Evolutionary conservation across 108 stramenopile genomes (phyloP).

Genomic region (Nannochloropsis gaditana): DNA sequence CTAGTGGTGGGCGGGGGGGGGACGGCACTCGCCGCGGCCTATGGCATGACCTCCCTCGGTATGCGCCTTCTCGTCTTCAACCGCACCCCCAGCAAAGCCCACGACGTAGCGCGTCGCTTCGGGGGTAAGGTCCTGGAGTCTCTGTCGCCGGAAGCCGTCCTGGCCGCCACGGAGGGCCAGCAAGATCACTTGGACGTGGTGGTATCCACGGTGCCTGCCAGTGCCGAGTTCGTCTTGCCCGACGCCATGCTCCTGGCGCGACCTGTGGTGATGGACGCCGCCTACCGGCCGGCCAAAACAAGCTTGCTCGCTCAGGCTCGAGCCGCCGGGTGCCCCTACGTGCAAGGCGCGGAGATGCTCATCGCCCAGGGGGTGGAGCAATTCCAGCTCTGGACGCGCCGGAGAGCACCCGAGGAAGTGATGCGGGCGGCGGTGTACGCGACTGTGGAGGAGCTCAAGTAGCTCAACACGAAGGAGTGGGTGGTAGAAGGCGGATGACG

Average conservation of each 20-base stretch:
- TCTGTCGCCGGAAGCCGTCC: slow-evolving; percentile 55
- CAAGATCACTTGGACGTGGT: slow-evolving; percentile 61
- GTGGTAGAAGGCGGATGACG: too few species aligned
- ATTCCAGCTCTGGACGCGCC: slow-evolving; percentile 84
- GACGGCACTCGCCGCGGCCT: slow-evolving; percentile 91
- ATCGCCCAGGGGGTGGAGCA: slow-evolving; percentile 95
- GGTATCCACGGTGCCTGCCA: slow-evolving; percentile 84
- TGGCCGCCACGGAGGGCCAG: slow-evolving; percentile 25
- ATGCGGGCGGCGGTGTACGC: slow-evolving; percentile 35
- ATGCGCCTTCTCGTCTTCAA: slow-evolving; percentile 84
- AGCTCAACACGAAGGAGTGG: neutral
- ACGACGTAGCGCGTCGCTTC: slow-evolving; percentile 74
- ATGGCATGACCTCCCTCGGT: slow-evolving; percentile 55
- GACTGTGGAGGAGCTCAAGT: slow-evolving; percentile 32
- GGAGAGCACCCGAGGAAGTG: slow-evolving; percentile 65
- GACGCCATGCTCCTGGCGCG: slow-evolving; percentile 60
- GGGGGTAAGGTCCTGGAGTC: slow-evolving; percentile 68
- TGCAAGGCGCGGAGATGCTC: slow-evolving; percentile 95
- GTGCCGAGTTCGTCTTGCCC: slow-evolving; percentile 78
- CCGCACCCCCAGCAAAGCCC: slow-evolving; percentile 79
- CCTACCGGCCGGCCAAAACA: slow-evolving; percentile 91
- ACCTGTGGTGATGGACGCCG: slow-evolving; percentile 65
- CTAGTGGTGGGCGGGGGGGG: slow-evolving; percentile 94
- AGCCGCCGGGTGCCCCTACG: slow-evolving; percentile 65
- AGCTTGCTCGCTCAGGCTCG: slow-evolving; percentile 74